Conservation (phyloP, 2,329 filamentous ascomycete species). For the Penicillium sp. region DNA sequence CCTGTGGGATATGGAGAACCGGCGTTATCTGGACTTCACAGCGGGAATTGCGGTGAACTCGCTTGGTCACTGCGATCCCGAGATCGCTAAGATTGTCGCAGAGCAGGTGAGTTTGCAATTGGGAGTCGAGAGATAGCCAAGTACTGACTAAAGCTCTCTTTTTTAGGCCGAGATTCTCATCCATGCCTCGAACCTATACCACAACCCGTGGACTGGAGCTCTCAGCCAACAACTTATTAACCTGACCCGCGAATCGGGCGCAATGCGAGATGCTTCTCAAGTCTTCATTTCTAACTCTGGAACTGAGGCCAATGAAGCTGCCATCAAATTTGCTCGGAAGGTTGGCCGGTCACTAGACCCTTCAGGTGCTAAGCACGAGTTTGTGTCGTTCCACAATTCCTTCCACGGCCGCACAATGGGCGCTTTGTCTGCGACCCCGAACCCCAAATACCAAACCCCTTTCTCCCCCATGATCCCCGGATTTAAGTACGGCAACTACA, state of each 20-base stretch:
- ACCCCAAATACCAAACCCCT: slow-evolving; percentile 93
- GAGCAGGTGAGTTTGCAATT: slow-evolving; percentile 57
- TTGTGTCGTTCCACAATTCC: slow-evolving; percentile 84
- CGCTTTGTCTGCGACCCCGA: slow-evolving; percentile 87
- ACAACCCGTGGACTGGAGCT: slow-evolving; percentile 90
- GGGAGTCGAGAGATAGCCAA: slow-evolving; percentile 1
- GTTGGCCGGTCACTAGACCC: slow-evolving; percentile 70
- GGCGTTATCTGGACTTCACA: slow-evolving; percentile 88
- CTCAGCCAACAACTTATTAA: slow-evolving; percentile 80
- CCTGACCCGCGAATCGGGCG: slow-evolving; percentile 70
- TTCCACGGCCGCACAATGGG: slow-evolving; percentile 99
- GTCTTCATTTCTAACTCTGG: slow-evolving; percentile 96
- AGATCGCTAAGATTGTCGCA: slow-evolving; percentile 66
- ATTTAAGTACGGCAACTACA: slow-evolving; percentile 79
- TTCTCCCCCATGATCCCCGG: slow-evolving; percentile 95
- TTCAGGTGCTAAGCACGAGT: slow-evolving; percentile 66
- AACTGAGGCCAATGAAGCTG: slow-evolving; percentile 94
- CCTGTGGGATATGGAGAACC: slow-evolving; percentile 83
- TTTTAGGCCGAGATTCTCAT: slow-evolving; percentile 63
- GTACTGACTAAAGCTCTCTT: slow-evolving; percentile 21
- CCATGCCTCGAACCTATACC: slow-evolving; percentile 93
- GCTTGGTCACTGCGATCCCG: slow-evolving; percentile 81
- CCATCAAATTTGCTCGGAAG: slow-evolving; percentile 94
- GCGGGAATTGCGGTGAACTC: slow-evolving; percentile 93
- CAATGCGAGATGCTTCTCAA: slow-evolving; percentile 70